Evolutionary conservation across 495 filamentous ascomycete species (phyloP).

Genomic region (Penicillium odoratum): DNA sequence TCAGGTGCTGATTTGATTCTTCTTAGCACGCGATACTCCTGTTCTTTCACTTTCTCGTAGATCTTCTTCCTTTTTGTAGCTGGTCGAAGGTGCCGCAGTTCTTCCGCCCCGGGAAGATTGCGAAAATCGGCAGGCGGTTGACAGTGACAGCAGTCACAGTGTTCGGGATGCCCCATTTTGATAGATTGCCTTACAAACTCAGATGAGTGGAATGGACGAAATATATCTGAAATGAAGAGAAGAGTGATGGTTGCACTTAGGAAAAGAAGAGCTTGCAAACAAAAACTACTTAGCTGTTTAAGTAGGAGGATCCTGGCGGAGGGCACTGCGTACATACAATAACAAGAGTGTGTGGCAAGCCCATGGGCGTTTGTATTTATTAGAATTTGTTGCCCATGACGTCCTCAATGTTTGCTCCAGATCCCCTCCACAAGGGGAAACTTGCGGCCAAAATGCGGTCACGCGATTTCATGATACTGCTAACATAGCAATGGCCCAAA

Average conservation of each 20-base stretch:
- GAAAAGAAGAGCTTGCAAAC: background rate
- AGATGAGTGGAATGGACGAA: background rate
- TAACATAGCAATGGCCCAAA: constrained; percentile 35
- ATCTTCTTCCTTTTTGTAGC: background rate
- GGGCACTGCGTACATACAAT: background rate
- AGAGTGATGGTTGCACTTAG: background rate
- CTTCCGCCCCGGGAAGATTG: too few relatives aligned
- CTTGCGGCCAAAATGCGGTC: background rate
- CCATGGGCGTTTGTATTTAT: background rate
- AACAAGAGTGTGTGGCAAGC: background rate
- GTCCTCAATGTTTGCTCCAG: background rate
- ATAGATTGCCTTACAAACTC: background rate
- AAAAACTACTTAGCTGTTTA: too few relatives aligned
- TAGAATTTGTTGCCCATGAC: background rate
- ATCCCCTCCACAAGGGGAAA: background rate
- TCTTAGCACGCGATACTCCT: too few relatives aligned
- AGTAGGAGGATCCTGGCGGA: too few relatives aligned
- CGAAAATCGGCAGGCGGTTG: background rate
- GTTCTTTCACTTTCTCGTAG: too few relatives aligned
- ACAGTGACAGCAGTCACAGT: constrained; percentile 2
- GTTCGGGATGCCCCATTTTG: background rate
- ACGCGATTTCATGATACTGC: constrained; percentile 17
- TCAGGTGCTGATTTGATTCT: background rate
- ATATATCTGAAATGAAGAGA: too few relatives aligned
- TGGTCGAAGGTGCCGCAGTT: too few relatives aligned